phyloP scores from a whole-genome alignment of 2,329 filamentous ascomycete genomes.

The Alternaria arborescens region DNA sequence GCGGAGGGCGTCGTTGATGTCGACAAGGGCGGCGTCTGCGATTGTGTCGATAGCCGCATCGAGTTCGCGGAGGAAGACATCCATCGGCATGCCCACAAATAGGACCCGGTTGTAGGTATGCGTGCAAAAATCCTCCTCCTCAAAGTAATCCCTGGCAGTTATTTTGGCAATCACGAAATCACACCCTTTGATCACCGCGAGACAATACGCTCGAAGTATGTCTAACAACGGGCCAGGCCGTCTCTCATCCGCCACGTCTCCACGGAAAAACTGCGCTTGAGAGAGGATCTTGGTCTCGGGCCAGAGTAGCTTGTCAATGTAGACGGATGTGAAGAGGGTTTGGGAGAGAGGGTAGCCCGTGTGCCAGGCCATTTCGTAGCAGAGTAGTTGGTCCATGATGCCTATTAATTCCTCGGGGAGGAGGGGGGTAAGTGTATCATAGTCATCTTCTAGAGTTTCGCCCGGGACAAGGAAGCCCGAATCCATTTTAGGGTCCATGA shows the following conservation, averaged over 20 bases:
- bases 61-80: constrained; percentile 46
- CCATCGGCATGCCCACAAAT: constrained; percentile 60
- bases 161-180: constrained; percentile 80
- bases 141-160: constrained; percentile 86
- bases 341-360: constrained; percentile 95
- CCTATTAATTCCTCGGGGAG: constrained; percentile 84
- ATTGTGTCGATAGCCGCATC: constrained; percentile 43
- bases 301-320: constrained; percentile 84
- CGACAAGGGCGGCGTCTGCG: constrained; percentile 32
- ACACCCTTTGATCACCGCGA: constrained; percentile 84
- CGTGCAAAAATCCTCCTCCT: constrained; percentile 98
- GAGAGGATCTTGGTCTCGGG: constrained; percentile 70
- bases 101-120: constrained; percentile 86
- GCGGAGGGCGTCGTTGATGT: constrained; percentile 50
- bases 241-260: constrained; percentile 27
- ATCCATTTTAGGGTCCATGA: constrained; percentile 99
- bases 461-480: constrained; percentile 82
- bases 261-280: constrained; percentile 68
- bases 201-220: constrained; percentile 83
- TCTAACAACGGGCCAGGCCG: constrained; percentile 48
- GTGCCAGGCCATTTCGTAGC: constrained; percentile 97
- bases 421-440: constrained; percentile 74
- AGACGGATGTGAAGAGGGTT: constrained; percentile 90
- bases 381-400: constrained; percentile 92
- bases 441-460: constrained; percentile 84